These are phyloP conservation scores for Phytophthora foliorum DNA, from an alignment of 352 stramenopile species.

Conservation along the genomic window DNA sequence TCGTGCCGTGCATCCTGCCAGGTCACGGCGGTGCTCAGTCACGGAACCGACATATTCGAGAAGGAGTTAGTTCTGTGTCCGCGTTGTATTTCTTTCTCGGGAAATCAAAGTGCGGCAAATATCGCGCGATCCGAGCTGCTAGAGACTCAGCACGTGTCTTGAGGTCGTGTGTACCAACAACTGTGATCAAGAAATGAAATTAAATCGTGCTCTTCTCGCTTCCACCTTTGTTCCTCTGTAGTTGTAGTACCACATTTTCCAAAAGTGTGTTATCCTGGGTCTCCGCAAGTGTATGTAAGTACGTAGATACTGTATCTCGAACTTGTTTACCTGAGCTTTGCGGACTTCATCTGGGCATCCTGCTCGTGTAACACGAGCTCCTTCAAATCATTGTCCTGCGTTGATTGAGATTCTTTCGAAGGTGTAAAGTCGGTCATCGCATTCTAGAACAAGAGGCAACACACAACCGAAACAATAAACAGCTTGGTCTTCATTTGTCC, in stretches of 20 bases:
- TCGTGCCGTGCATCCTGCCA: conserved; percentile 30
- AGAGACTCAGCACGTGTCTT: not conserved
- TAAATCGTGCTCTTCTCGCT: not conserved
- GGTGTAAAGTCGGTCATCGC: not conserved
- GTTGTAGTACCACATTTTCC: not conserved
- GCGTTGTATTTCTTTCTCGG: conserved; percentile 23
- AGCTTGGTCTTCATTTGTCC: not conserved
- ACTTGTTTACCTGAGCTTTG: not conserved
- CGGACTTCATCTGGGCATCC: too few species aligned
- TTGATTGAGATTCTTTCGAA: not conserved
- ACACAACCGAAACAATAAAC: not conserved
- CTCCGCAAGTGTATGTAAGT: too few species aligned
- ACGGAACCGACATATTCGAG: conserved; percentile 18
- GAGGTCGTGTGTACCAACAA: not conserved
- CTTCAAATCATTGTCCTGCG: not conserved
- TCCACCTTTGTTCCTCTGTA: not conserved
- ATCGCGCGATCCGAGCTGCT: conserved; percentile 27
- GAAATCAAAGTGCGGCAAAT: conserved; percentile 18
- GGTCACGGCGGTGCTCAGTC: conserved; percentile 19
- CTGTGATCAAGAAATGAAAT: not conserved
- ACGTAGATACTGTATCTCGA: not conserved
- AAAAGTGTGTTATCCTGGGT: not conserved
- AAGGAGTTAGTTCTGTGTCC: conserved; percentile 22
- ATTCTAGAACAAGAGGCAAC: not conserved
- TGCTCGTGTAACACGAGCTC: too few species aligned